Evolutionary conservation across 345 rosid genomes (phyloP).

Genomic region (Pelargonium nanum): DNA sequence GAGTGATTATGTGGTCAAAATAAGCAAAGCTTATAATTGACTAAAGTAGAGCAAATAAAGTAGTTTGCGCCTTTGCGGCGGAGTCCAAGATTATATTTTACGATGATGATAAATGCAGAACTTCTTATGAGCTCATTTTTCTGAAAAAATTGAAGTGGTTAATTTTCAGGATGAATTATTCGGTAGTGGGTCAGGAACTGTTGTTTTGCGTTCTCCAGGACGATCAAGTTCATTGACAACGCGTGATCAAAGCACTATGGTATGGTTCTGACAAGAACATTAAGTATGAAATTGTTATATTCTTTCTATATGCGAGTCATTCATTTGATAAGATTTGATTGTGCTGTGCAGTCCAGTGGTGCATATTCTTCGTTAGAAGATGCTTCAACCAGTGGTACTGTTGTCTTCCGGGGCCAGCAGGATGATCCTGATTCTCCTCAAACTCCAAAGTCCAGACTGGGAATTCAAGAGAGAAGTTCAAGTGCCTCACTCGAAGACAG

Average conservation of each 20-base stretch:
- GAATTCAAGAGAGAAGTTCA: conserved; percentile 71
- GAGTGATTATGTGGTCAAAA: no score
- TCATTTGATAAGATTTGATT: conserved; percentile 27
- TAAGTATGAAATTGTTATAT: neutral
- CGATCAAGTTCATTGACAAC: conserved; percentile 61
- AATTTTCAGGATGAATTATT: conserved; percentile 68
- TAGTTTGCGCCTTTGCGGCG: no score
- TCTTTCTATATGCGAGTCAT: conserved; percentile 1
- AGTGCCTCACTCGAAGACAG: conserved; percentile 87
- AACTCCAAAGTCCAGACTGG: conserved; percentile 86
- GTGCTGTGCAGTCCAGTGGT: conserved; percentile 59
- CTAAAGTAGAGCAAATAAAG: no score
- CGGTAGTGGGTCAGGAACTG: conserved; percentile 73
- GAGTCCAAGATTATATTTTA: neutral
- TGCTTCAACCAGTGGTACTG: conserved; percentile 88
- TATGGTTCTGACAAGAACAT: conserved; percentile 18
- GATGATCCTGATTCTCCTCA: conserved; percentile 79
- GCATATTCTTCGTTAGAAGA: conserved; percentile 60
- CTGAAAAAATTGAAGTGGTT: neutral
- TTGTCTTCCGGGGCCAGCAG: conserved; percentile 71
- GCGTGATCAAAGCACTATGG: conserved; percentile 55
- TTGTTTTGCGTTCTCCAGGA: conserved; percentile 67
- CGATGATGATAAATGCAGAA: no score
- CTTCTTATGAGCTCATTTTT: no score
- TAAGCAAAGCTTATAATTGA: no score